Conservation (phyloP, 2,329 filamentous ascomycete genomes). For the Myriosclerotinia duriaeana region DNA sequence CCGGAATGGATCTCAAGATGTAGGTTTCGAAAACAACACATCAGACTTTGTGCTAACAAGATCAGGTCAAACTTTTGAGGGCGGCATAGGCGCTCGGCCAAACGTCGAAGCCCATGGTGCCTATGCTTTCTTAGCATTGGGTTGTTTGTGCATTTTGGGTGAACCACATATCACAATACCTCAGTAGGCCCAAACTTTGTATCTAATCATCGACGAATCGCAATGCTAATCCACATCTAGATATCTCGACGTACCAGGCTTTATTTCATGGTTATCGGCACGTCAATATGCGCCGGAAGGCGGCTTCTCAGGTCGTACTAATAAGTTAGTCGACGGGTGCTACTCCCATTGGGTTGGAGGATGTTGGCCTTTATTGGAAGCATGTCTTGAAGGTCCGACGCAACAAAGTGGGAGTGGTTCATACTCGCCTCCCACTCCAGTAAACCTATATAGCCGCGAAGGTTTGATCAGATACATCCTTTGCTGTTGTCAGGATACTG, state of each 20-base stretch:
- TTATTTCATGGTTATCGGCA: constrained; percentile 85
- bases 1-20: constrained; percentile 79
- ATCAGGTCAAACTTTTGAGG: constrained; percentile 87
- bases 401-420: constrained; percentile 1
- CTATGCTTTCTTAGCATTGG: constrained; percentile 93
- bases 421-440: constrained; percentile 29
- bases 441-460: constrained; percentile 73
- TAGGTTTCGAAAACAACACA: constrained; percentile 47
- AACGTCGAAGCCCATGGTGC: constrained; percentile 91
- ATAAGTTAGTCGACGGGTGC: constrained; percentile 97
- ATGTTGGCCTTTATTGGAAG: constrained; percentile 90
- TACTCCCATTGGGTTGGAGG: constrained; percentile 98
- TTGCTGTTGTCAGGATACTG: constrained; percentile 76
- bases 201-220: constrained; percentile 16
- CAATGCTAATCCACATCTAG: constrained; percentile 45
- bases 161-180: constrained; percentile 72
- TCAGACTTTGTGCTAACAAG: constrained; percentile 15
- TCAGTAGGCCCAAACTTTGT: constrained; percentile 52
- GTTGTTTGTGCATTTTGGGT: constrained; percentile 82
- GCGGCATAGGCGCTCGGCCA: constrained; percentile 83
- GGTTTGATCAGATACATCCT: constrained; percentile 88
- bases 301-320: constrained; percentile 89
- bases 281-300: constrained; percentile 90
- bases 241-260: constrained; percentile 71
- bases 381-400: constrained; percentile 58